These are phyloP conservation scores for Escallonia rubra DNA, from an alignment of 129 eudicot species.

Conservation along the genomic window DNA sequence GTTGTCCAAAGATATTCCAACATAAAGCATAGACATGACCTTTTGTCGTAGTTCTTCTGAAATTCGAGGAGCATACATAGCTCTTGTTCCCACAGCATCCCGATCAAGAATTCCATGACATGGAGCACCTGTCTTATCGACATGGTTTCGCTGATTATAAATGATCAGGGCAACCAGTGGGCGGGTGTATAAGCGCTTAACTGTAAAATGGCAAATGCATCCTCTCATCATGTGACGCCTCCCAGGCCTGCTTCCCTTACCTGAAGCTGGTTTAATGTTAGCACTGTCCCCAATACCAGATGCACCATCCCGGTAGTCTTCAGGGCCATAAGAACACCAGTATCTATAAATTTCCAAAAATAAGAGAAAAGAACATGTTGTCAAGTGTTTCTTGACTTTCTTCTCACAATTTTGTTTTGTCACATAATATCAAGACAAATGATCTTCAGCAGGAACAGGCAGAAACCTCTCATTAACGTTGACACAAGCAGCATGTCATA, in stretches of 20 bases:
- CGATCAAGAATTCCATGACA: conserved; percentile 17
- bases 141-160: conserved; percentile 16
- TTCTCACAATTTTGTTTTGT: background rate
- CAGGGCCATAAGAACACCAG: conserved; percentile 26
- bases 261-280: conserved; percentile 23
- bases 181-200: conserved; percentile 15
- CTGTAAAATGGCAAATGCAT: conserved; percentile 22
- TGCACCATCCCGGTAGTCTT: conserved; percentile 16
- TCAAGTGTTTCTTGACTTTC: background rate
- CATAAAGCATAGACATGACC: conserved; percentile 21
- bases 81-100: conserved; percentile 18
- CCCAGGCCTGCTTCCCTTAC: conserved; percentile 34
- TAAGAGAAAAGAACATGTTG: background rate
- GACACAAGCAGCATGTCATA: background rate
- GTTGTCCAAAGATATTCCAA: conserved; percentile 17
- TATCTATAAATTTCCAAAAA: conserved; percentile 7
- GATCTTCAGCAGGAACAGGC: background rate
- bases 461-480: too few relatives aligned
- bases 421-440: background rate
- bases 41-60: conserved; percentile 18
- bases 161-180: conserved; percentile 17
- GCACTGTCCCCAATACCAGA: conserved; percentile 12
- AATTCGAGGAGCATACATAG: conserved; percentile 26
- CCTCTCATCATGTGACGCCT: conserved; percentile 27
- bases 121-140: conserved; percentile 17